Evolutionary conservation across 2,329 filamentous ascomycete species (phyloP).

Genomic region (Trichoderma citrinoviride): DNA sequence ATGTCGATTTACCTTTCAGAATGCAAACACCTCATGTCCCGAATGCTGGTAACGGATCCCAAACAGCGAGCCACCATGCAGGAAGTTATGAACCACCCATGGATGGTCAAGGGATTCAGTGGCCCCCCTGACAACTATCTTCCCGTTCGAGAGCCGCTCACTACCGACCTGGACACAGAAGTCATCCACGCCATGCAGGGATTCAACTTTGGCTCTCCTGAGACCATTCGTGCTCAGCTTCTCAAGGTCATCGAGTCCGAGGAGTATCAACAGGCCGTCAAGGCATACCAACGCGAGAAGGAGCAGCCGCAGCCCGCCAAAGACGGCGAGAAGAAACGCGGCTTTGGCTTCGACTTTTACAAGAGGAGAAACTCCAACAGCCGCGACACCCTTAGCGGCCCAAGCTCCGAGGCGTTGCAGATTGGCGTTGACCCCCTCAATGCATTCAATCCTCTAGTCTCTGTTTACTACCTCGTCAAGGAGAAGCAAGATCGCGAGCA

Average conservation of each 20-base stretch:
- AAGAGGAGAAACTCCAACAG: slow-evolving; percentile 91
- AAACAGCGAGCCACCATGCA: slow-evolving; percentile 79
- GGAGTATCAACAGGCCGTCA: slow-evolving; percentile 86
- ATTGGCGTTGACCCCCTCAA: slow-evolving; percentile 85
- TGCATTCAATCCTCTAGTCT: slow-evolving; percentile 87
- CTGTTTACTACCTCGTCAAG: slow-evolving; percentile 92
- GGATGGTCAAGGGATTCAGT: slow-evolving; percentile 91
- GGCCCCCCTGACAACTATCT: slow-evolving; percentile 86
- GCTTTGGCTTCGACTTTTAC: slow-evolving; percentile 93
- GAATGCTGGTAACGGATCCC: slow-evolving; percentile 95
- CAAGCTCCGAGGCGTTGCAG: slow-evolving; percentile 82
- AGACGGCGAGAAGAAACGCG: slow-evolving; percentile 77
- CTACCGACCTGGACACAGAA: slow-evolving; percentile 75
- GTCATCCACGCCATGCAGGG: slow-evolving; percentile 94
- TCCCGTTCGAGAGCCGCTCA: slow-evolving; percentile 78
- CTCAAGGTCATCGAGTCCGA: slow-evolving; percentile 87
- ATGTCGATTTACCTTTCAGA: slow-evolving; percentile 51
- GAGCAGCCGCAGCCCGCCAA: slow-evolving; percentile 56
- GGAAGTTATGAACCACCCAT: slow-evolving; percentile 92
- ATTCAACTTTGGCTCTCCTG: slow-evolving; percentile 90
- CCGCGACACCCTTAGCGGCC: slow-evolving; percentile 77
- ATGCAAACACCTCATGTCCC: slow-evolving; percentile 86
- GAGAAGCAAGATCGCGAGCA: slow-evolving; percentile 87
- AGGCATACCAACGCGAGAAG: slow-evolving; percentile 64
- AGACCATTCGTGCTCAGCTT: slow-evolving; percentile 78